Evolutionary conservation across 1,284 basidiomycete genomes (phyloP).

Genomic region (Apiotrichum gracile): DNA sequence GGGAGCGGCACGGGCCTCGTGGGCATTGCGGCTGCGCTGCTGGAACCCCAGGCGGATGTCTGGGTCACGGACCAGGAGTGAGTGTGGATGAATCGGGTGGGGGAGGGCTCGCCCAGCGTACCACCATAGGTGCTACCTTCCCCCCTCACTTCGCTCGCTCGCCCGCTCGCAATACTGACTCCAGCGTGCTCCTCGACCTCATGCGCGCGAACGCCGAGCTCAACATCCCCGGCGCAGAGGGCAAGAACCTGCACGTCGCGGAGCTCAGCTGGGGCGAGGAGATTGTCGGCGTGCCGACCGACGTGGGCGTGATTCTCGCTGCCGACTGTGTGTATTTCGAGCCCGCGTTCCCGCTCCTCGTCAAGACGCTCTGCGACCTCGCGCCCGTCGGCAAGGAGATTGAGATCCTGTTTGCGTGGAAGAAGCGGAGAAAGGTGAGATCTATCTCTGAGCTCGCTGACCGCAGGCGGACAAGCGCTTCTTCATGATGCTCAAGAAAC

Average conservation of each 20-base stretch:
- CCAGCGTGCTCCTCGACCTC: constrained; percentile 64
- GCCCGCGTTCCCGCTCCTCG: constrained; percentile 83
- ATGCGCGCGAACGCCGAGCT: constrained; percentile 65
- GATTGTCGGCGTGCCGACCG: constrained; percentile 22
- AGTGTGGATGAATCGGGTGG: constrained; percentile 32
- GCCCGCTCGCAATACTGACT: constrained; percentile 4
- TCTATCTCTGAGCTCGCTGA: no score
- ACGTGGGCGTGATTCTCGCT: constrained; percentile 58
- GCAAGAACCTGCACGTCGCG: constrained; percentile 52
- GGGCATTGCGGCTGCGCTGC: constrained; percentile 68
- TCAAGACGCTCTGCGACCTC: constrained; percentile 69
- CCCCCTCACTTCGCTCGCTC: no score
- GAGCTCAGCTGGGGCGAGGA: constrained; percentile 65
- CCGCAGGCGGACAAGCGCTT: constrained; percentile 81
- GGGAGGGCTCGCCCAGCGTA: no score
- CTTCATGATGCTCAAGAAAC: constrained; percentile 72
- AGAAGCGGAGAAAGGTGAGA: constrained; percentile 79
- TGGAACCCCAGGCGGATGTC: constrained; percentile 56
- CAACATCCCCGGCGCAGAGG: constrained; percentile 52
- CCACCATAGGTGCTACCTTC: no score
- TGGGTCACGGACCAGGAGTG: constrained; percentile 87
- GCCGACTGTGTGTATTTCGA: constrained; percentile 96
- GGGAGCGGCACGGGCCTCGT: constrained; percentile 83
- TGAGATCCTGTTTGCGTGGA: constrained; percentile 83
- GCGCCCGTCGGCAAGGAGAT: constrained; percentile 50